phyloP scores from a whole-genome alignment of 2,329 filamentous ascomycete genomes.

The Aureobasidium sp. region DNA sequence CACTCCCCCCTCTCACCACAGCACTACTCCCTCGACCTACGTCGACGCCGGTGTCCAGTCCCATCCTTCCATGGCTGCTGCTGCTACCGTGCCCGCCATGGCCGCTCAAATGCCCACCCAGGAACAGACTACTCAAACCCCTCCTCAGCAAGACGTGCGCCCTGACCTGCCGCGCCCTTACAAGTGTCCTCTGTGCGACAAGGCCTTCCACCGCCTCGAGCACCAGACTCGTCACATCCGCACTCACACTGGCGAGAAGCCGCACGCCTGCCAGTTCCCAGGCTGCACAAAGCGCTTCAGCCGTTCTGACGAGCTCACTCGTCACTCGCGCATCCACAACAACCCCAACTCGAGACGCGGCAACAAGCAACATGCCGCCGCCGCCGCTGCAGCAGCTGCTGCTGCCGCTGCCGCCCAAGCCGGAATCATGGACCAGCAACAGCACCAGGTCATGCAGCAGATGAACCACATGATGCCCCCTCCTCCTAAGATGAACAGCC shows the following conservation, averaged over 20 bases:
- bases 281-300: slow-evolving; percentile 97
- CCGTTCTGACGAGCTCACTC: slow-evolving; percentile 89
- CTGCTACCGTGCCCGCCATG: slow-evolving; percentile 35
- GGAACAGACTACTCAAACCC: slow-evolving; percentile 43
- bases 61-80: slow-evolving; percentile 30
- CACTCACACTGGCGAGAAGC: slow-evolving; percentile 97
- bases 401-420: slow-evolving; percentile 36
- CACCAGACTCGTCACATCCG: slow-evolving; percentile 89
- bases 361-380: slow-evolving; percentile 67
- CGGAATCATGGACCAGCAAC: slow-evolving; percentile 39
- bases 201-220: slow-evolving; percentile 96
- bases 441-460: slow-evolving; percentile 34
- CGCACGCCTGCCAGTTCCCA: slow-evolving; percentile 89
- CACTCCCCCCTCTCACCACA: slow-evolving; percentile 39
- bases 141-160: slow-evolving; percentile 54
- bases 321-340: slow-evolving; percentile 97
- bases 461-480: slow-evolving; percentile 84
- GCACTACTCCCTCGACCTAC: slow-evolving; percentile 15
- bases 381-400: slow-evolving; percentile 48
- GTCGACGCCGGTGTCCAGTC: slow-evolving; percentile 13
- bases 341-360: slow-evolving; percentile 94
- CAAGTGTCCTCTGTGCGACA: slow-evolving; percentile 97
- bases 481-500: slow-evolving; percentile 59
- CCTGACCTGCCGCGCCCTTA: slow-evolving; percentile 91
- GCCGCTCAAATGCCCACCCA: slow-evolving; percentile 56